Percentiles rank a stretch among this genome's conserved stretches.
phyloP scores from a whole-genome alignment of 1,284 basidiomycete species.

The Bjerkandera adusta region DNA sequence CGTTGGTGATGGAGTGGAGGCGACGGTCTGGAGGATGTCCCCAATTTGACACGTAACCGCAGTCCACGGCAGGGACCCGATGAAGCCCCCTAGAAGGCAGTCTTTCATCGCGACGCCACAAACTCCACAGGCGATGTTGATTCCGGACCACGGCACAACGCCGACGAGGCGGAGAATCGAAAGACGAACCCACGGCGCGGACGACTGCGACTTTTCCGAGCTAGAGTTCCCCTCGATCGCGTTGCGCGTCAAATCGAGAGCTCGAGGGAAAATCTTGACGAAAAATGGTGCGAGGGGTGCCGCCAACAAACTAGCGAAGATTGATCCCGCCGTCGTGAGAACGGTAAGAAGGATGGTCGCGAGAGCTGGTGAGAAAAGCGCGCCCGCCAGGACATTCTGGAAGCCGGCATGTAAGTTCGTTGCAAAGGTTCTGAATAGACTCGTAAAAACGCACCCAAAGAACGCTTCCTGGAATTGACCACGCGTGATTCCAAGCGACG shows the following conservation, averaged over 20 bases:
- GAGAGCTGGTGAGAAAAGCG: conserved; percentile 76
- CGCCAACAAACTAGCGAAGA: conserved; percentile 75
- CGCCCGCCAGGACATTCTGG: conserved; percentile 88
- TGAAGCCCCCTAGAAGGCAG: conserved; percentile 79
- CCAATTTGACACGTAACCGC: conserved; percentile 87
- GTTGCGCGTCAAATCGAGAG: conserved; percentile 75
- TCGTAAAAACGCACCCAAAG: conserved; percentile 63
- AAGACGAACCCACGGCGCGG: conserved; percentile 80
- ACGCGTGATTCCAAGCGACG: conserved; percentile 91
- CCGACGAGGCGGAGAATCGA: conserved; percentile 85
- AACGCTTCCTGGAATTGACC: conserved; percentile 90
- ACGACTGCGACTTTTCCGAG: conserved; percentile 36
- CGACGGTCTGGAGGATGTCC: conserved; percentile 78
- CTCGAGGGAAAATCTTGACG: conserved; percentile 76
- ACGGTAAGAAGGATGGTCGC: conserved; percentile 78
- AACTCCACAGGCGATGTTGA: conserved; percentile 92
- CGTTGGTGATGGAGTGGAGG: conserved; percentile 62
- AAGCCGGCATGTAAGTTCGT: not conserved
- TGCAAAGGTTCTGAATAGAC: too few relatives aligned
- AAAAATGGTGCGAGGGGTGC: conserved; percentile 84
- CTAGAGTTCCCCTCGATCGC: conserved; percentile 54
- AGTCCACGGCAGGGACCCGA: conserved; percentile 79
- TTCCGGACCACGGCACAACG: conserved; percentile 91
- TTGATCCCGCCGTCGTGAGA: conserved; percentile 84
- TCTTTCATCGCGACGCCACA: conserved; percentile 75